Evolutionary conservation across 2,329 filamentous ascomycete genomes (phyloP).

Genomic region (Fonsecaea monophora): DNA sequence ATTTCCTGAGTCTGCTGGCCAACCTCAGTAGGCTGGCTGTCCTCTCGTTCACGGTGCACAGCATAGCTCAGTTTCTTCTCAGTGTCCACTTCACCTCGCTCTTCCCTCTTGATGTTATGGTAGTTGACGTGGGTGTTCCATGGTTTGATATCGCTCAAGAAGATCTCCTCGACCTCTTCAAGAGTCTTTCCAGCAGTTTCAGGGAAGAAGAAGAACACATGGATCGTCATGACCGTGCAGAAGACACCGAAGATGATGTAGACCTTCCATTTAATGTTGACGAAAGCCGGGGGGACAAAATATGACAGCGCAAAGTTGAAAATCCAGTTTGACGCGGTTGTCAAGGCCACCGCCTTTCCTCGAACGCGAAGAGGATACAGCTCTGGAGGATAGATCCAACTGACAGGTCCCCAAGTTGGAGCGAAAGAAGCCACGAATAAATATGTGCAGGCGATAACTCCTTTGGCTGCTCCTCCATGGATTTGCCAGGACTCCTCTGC

Average conservation of each 20-base stretch:
- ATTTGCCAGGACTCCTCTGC: conserved; percentile 50
- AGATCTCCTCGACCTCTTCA: conserved; percentile 65
- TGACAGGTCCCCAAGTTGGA: conserved; percentile 58
- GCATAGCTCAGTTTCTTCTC: conserved; percentile 32
- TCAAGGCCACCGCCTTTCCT: conserved; percentile 67
- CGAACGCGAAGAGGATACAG: conserved; percentile 68
- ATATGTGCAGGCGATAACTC: conserved; percentile 73
- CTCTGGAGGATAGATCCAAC: conserved; percentile 64
- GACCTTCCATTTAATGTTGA: conserved; percentile 65
- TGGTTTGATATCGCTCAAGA: conserved; percentile 27
- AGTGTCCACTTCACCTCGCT: conserved; percentile 29
- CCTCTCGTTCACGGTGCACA: conserved; percentile 22
- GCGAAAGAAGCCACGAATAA: conserved; percentile 75
- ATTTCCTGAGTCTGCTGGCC: conserved; percentile 16
- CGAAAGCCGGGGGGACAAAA: conserved; percentile 65
- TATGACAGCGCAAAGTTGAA: conserved; percentile 66
- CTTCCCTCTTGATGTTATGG: conserved; percentile 26
- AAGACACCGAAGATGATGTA: conserved; percentile 80
- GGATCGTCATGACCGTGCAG: conserved; percentile 70
- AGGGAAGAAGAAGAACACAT: conserved; percentile 71
- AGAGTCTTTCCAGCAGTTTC: conserved; percentile 76
- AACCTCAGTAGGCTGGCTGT: conserved; percentile 14
- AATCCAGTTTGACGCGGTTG: conserved; percentile 68
- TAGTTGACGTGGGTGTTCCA: conserved; percentile 33
- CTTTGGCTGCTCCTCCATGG: conserved; percentile 60